phyloP scores from a whole-genome alignment of 164 flowering plant species.

The Cinnamomum chago region DNA sequence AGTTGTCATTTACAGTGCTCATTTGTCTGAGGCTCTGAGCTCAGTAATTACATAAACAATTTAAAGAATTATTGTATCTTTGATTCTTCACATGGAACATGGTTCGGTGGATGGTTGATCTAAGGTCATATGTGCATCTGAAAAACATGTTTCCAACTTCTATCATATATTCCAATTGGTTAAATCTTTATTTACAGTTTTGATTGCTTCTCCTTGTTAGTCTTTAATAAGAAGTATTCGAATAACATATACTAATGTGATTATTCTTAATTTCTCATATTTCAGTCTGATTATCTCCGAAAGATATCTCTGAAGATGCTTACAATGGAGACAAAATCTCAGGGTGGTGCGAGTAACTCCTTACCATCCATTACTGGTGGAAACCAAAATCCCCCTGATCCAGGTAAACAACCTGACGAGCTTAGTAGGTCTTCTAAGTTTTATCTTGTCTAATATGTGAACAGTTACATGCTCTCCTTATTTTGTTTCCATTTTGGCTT shows the following conservation, averaged over 20 bases:
- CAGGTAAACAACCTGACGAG: conserved; percentile 24
- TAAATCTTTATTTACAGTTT: too few relatives aligned
- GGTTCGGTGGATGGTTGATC: too few relatives aligned
- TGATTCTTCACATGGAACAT: too few relatives aligned
- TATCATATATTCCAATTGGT: too few relatives aligned
- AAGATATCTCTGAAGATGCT: conserved; percentile 70
- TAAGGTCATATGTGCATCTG: too few relatives aligned
- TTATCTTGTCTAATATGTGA: too few relatives aligned
- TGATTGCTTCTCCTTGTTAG: too few relatives aligned
- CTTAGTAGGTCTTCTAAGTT: neutral
- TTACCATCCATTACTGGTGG: conserved; percentile 28
- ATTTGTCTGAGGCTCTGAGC: too few relatives aligned
- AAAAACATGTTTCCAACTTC: too few relatives aligned
- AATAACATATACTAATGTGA: neutral
- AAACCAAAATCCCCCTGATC: conserved; percentile 33
- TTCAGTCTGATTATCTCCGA: conserved; percentile 61
- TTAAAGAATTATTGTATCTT: too few relatives aligned
- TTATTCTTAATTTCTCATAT: conserved; percentile 3
- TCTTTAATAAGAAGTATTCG: neutral
- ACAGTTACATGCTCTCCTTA: neutral
- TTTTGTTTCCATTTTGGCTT: neutral
- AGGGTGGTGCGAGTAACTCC: conserved; percentile 24
- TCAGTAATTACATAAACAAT: too few relatives aligned
- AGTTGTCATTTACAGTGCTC: too few relatives aligned
- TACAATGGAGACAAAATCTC: conserved; percentile 59